A percentile compares a stretch with the other conserved stretches of the same genome.
phyloP scores from a whole-genome alignment of 2,329 filamentous ascomycete genomes.

The Fonsecaea erecta region DNA sequence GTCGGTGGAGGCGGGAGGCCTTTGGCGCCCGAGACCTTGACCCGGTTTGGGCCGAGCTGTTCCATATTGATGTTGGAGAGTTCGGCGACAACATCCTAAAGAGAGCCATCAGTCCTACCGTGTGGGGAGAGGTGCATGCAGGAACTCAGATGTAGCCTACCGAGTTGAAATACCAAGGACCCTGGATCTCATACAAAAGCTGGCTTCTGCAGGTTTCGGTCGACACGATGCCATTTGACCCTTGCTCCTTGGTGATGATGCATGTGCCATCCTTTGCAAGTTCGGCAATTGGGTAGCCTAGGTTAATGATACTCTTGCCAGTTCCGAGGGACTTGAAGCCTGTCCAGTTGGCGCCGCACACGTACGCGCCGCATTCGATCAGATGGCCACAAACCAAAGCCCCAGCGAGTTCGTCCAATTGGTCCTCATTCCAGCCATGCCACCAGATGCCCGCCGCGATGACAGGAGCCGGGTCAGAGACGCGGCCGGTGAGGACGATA shows the following conservation, averaged over 20 bases:
- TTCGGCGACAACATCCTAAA: slow-evolving; percentile 50
- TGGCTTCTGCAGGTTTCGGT: slow-evolving; percentile 50
- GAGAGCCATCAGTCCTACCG: not conserved
- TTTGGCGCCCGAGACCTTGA: slow-evolving; percentile 48
- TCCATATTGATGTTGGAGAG: slow-evolving; percentile 45
- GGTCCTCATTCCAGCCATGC: slow-evolving; percentile 28
- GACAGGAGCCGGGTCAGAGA: slow-evolving; percentile 40
- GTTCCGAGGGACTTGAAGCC: slow-evolving; percentile 45
- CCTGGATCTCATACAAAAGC: slow-evolving; percentile 56
- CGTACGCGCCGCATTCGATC: slow-evolving; percentile 40
- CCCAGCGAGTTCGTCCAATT: slow-evolving; percentile 33
- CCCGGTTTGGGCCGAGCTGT: slow-evolving; percentile 43
- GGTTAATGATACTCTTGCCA: slow-evolving; percentile 45
- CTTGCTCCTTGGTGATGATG: slow-evolving; percentile 54
- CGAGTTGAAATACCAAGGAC: slow-evolving; percentile 53
- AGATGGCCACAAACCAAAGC: slow-evolving; percentile 42
- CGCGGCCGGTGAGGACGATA: slow-evolving; percentile 42
- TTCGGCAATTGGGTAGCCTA: slow-evolving; percentile 54
- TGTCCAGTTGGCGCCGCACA: slow-evolving; percentile 25
- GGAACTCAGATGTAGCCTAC: not conserved
- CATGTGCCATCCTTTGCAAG: slow-evolving; percentile 51
- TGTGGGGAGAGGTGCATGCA: not conserved
- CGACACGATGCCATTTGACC: slow-evolving; percentile 47
- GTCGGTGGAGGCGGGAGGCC: slow-evolving; percentile 53
- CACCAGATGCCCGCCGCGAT: slow-evolving; percentile 37